Base-by-base conservation (phyloP, 345 rosid species). In the Salix suchowensis region DNA sequence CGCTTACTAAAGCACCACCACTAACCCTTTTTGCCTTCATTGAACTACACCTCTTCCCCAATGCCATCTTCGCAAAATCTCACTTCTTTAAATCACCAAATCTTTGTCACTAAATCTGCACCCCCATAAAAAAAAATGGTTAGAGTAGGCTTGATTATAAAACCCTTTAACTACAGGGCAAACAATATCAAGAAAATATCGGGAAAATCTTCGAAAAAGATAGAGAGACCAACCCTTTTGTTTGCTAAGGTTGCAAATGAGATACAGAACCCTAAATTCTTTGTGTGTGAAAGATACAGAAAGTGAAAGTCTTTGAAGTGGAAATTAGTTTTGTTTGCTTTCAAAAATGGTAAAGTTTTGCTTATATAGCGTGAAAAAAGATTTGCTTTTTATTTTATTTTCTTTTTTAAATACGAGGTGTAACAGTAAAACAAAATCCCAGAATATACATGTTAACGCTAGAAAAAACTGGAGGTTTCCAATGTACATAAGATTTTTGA, bases 41-140 rank as follows among this genome's bases (percentile, higher is more conserved):
- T 30, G 84, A 79, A 77, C 75, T 74, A 75, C 80, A 76, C 48
- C 77, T 75, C 77, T 75, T 87, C 16, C 87, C 93, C 76, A 82
- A 71, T 24, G 85, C 95, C 97, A 86, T 88, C 23, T 69, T 15
- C 0, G 36, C 7, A 34, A 28, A 36, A 74, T 32, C 5, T 21
- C 21, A 10, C 19, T 21, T 21, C 23, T 46, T 9, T 15, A 32
- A 8, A 77, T 71, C 3, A 24, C 46, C 13, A 21, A 71, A 28
- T 12, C n/a, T 30, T 28, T 26, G 24, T 39, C 52, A 48, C 58
- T 37, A 76, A 24, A 68, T 55, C 78, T 68, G 73, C 66, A 65
- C 3, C 14, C 9, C 50, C 42, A 16, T 12, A 23, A 3, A 46
- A 30, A 30, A 11, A 44, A 19, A 28, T 6, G 2, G 23, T 62